Conservation (phyloP, 352 stramenopile genomes). For the Globisporangium viniferum region DNA sequence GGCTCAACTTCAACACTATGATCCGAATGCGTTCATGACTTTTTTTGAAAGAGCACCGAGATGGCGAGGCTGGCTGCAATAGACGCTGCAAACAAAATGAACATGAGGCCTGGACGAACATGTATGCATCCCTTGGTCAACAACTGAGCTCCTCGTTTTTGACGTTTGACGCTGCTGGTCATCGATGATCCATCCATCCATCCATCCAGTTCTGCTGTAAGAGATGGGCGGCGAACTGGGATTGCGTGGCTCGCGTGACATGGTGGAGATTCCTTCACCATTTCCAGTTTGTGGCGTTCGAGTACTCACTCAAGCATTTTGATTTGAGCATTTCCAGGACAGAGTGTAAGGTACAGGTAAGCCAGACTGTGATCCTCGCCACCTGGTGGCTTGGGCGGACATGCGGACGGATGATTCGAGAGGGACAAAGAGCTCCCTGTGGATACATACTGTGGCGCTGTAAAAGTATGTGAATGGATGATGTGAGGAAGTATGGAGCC, state of each 20-base stretch:
- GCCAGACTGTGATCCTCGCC: not conserved
- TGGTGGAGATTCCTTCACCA: not conserved
- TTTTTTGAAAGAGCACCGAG: not conserved
- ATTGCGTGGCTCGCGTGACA: not conserved
- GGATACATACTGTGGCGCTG: not conserved
- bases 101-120: too few species aligned
- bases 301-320: too few species aligned
- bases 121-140: not conserved
- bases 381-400: not conserved
- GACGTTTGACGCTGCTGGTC: not conserved
- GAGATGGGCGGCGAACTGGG: not conserved
- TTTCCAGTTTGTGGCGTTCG: not conserved
- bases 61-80: too few species aligned
- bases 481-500: not conserved
- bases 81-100: too few species aligned
- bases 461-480: not conserved
- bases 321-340: not conserved
- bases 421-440: not conserved
- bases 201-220: not conserved
- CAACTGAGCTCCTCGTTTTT: too few species aligned
- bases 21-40: not conserved
- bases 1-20: not conserved
- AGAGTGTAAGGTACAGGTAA: too few species aligned
- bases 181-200: not conserved
- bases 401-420: not conserved